Conservation (phyloP, 2,329 filamentous ascomycete species). For the Mycocentrospora acerina region DNA sequence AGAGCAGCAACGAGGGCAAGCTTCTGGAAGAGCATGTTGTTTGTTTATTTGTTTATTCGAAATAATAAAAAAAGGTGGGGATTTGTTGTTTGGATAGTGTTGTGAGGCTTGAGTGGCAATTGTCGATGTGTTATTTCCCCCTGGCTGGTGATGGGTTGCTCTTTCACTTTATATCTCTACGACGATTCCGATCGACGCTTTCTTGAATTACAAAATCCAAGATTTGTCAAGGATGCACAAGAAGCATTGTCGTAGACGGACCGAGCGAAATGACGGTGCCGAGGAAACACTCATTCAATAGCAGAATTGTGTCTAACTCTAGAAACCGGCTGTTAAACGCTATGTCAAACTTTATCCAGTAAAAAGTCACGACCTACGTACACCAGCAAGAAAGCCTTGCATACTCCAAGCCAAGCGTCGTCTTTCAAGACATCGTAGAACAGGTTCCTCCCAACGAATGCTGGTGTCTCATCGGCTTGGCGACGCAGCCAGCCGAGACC, state of each 20-base stretch:
- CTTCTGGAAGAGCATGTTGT: conserved; percentile 23
- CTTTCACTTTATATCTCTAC: conserved; percentile 1
- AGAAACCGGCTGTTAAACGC: not conserved
- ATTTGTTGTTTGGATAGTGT: not conserved
- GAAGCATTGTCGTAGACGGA: not conserved
- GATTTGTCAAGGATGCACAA: not conserved
- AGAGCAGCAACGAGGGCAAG: conserved; percentile 26
- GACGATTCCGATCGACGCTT: not conserved
- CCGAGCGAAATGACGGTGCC: conserved; percentile 3
- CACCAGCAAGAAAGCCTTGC: conserved; percentile 4
- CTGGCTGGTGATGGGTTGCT: no score
- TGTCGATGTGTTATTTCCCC: not conserved
- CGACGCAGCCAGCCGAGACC: no score
- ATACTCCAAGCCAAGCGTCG: conserved; percentile 2
- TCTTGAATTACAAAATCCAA: conserved; percentile 1
- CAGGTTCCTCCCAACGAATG: no score
- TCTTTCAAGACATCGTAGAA: not conserved
- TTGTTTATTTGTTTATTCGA: conserved; percentile 1
- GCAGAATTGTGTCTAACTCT: no score
- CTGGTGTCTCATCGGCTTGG: no score
- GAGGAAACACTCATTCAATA: conserved; percentile 1
- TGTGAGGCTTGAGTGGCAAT: not conserved
- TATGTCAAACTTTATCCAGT: not conserved
- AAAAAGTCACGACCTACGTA: conserved; percentile 1
- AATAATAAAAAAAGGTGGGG: not conserved